These are phyloP conservation scores for Fusarium solani-melongenae DNA, from an alignment of 2,329 filamentous ascomycete species.

Conservation along the genomic window DNA sequence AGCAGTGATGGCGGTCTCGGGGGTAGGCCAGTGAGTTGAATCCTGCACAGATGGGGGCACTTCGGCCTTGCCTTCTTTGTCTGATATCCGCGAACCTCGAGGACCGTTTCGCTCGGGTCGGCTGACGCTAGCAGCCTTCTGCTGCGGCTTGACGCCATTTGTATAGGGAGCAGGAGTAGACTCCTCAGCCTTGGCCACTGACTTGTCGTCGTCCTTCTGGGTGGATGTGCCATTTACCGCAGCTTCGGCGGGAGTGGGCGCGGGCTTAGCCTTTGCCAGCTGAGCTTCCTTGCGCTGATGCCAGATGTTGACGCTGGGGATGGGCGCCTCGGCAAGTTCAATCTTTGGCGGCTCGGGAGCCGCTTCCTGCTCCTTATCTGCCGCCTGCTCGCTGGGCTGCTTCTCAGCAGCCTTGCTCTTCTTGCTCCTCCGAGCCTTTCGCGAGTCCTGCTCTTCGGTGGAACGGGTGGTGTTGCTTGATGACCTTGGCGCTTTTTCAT, in stretches of 20 bases:
- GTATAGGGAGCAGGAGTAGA: slow-evolving; percentile 35
- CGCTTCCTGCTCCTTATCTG: slow-evolving; percentile 65
- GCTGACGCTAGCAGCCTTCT: slow-evolving; percentile 55
- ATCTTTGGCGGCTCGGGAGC: slow-evolving; percentile 63
- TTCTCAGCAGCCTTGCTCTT: slow-evolving; percentile 62
- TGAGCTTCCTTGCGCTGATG: slow-evolving; percentile 78
- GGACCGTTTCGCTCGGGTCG: slow-evolving; percentile 57
- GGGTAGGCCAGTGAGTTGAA: slow-evolving; percentile 88
- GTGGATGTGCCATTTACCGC: slow-evolving; percentile 43
- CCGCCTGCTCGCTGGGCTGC: slow-evolving; percentile 60
- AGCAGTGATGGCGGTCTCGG: slow-evolving; percentile 76
- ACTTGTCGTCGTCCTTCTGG: slow-evolving; percentile 58
- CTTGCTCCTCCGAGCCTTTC: slow-evolving; percentile 68
- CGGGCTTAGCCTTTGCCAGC: slow-evolving; percentile 62
- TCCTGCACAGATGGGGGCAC: slow-evolving; percentile 76
- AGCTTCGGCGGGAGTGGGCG: slow-evolving; percentile 51
- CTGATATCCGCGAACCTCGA: slow-evolving; percentile 58
- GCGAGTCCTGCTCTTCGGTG: slow-evolving; percentile 67
- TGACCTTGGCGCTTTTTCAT: slow-evolving; percentile 65
- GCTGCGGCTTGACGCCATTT: slow-evolving; percentile 55
- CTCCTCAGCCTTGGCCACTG: slow-evolving; percentile 42
- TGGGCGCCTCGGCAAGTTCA: slow-evolving; percentile 81
- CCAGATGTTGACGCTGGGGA: slow-evolving; percentile 91
- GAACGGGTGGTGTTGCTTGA: slow-evolving; percentile 73
- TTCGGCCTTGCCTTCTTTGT: slow-evolving; percentile 54